Conservation (phyloP, 2,329 filamentous ascomycete genomes). For the Pseudogymnoascus sp. region DNA sequence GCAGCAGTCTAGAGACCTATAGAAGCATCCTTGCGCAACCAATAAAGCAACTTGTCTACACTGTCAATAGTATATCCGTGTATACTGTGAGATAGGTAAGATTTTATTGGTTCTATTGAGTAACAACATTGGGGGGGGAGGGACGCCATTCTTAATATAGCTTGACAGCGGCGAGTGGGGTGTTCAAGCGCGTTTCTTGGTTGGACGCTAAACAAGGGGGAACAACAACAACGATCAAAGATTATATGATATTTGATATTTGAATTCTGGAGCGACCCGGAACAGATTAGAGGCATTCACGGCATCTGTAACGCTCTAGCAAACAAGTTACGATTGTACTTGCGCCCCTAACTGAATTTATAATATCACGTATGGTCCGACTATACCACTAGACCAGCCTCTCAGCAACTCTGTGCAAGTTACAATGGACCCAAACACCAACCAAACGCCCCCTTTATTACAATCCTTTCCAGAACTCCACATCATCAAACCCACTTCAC, state of each 20-base stretch:
- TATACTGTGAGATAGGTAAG: background rate
- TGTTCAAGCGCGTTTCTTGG: background rate
- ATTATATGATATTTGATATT: too few relatives aligned
- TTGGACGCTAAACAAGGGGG: background rate
- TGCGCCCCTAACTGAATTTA: background rate
- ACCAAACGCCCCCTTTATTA: background rate
- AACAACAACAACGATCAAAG: too few relatives aligned
- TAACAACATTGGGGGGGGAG: background rate
- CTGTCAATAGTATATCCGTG: background rate
- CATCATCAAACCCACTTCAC: conserved; percentile 16
- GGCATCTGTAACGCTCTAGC: too few relatives aligned
- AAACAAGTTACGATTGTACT: too few relatives aligned
- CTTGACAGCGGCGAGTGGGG: background rate
- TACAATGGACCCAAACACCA: background rate
- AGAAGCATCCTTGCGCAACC: background rate
- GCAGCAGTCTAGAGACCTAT: background rate
- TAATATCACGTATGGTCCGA: background rate
- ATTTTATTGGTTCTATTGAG: background rate
- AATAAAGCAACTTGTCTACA: background rate
- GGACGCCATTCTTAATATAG: background rate
- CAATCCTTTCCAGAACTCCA: conserved; percentile 12
- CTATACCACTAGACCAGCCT: background rate
- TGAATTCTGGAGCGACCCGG: too few relatives aligned
- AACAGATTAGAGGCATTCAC: too few relatives aligned
- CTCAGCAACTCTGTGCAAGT: background rate